phyloP scores from a whole-genome alignment of 139 green algal species.

The Nannochloris sp. region DNA sequence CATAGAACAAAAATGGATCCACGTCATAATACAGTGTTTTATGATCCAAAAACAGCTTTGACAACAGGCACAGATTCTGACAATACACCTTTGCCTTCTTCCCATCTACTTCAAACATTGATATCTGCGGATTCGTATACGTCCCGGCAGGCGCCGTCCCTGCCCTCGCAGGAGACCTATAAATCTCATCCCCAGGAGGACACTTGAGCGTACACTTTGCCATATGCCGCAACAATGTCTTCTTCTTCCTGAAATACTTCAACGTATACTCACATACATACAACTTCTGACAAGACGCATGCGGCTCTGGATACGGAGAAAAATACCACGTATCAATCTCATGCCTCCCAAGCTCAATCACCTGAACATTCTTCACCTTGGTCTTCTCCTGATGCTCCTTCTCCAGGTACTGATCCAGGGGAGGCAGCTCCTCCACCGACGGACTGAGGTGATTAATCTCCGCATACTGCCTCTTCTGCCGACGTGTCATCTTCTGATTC shows the following conservation, averaged over 20 bases:
- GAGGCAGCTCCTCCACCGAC: conserved; percentile 7
- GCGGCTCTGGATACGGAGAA: conserved; percentile 54
- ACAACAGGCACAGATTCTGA: conserved; percentile 96
- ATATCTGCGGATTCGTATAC: conserved; percentile 39
- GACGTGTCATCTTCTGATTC: conserved; percentile 72
- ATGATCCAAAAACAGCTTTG: conserved; percentile 99
- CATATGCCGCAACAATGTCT: conserved; percentile 48
- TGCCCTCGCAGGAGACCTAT: conserved; percentile 37
- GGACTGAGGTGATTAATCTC: conserved; percentile 61
- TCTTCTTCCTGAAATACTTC: conserved; percentile 58
- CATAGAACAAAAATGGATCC: conserved; percentile 99
- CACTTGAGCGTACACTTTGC: conserved; percentile 41
- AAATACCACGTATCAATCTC: conserved; percentile 64
- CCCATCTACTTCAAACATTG: conserved; percentile 76
- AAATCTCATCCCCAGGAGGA: conserved; percentile 80
- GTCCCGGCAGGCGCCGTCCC: conserved; percentile 33
- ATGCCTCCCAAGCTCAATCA: conserved; percentile 38
- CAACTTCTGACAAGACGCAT: conserved; percentile 58
- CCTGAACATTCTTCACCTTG: conserved; percentile 63
- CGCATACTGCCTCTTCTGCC: conserved; percentile 66
- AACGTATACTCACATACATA: conserved; percentile 86
- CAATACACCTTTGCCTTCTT: conserved; percentile 67
- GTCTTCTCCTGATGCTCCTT: conserved; percentile 68
- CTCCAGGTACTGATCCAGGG: conserved; percentile 37
- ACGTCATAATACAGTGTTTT: conserved; percentile 99